Conservation (phyloP, 176 grass and related monocot species). For the Poa annua region DNA sequence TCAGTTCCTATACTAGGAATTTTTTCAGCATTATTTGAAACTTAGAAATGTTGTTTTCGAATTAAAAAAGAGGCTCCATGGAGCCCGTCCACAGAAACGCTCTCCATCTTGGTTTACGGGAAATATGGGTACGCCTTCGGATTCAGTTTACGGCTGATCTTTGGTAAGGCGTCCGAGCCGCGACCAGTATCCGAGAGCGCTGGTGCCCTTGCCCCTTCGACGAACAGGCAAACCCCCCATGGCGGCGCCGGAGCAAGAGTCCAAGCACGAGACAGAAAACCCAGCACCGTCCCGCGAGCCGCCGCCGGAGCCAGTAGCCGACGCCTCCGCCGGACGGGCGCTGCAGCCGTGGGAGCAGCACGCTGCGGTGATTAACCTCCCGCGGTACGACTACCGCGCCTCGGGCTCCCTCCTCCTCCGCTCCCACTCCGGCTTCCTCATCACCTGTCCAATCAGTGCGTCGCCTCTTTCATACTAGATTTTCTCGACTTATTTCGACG, state of each 20-base stretch:
- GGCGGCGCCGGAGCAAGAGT: slow-evolving; percentile 49
- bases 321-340: slow-evolving; percentile 7
- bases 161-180: neutral
- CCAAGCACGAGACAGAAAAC: slow-evolving; percentile 11
- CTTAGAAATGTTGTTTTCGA: too few species aligned
- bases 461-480: neutral
- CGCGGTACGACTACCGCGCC: slow-evolving; percentile 87
- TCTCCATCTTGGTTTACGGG: neutral
- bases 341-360: slow-evolving; percentile 92
- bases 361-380: slow-evolving; percentile 81
- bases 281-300: slow-evolving; percentile 18
- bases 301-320: slow-evolving; percentile 17
- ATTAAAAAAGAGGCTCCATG: too few species aligned
- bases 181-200: neutral
- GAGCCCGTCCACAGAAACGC: too few species aligned
- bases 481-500: neutral
- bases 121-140: neutral
- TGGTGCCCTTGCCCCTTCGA: neutral
- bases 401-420: slow-evolving; percentile 67
- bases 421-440: slow-evolving; percentile 92
- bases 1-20: too few species aligned
- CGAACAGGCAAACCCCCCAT: slow-evolving; percentile 21
- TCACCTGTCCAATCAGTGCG: slow-evolving; percentile 98
- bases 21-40: too few species aligned
- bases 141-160: neutral